These are phyloP conservation scores for Entophlyctis luteolus DNA, from an alignment of 192 early-diverging fungal genomes.

Conservation along the genomic window DNA sequence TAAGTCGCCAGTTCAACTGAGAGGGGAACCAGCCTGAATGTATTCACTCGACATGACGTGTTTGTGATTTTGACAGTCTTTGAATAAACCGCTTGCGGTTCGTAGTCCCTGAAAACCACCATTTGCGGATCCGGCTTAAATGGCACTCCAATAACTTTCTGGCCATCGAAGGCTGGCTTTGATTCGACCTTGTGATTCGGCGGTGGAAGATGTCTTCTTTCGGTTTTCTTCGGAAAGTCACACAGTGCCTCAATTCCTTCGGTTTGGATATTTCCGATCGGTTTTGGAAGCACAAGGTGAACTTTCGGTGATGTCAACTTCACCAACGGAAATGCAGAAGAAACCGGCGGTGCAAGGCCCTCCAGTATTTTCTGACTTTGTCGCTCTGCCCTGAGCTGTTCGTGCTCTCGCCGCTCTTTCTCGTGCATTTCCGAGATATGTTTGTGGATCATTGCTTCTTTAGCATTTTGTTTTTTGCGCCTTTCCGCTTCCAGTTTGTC, in stretches of 20 bases:
- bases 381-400: neutral
- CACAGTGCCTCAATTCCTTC: neutral
- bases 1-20: conserved; percentile 26
- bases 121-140: conserved; percentile 19
- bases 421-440: conserved; percentile 1
- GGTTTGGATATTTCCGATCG: too few species aligned
- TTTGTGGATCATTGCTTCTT: conserved; percentile 2
- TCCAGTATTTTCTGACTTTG: conserved; percentile 10
- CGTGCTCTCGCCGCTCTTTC: neutral
- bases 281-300: too few species aligned
- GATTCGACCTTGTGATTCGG: conserved; percentile 11
- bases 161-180: neutral
- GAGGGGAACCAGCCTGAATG: conserved; percentile 27
- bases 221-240: neutral
- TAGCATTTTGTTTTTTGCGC: neutral
- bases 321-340: neutral
- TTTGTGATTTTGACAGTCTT: conserved; percentile 31
- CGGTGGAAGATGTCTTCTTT: neutral
- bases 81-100: conserved; percentile 20
- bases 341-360: neutral
- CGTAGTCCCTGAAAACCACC: conserved; percentile 32
- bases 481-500: neutral
- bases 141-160: neutral
- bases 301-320: neutral
- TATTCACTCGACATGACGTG: conserved; percentile 30